Percentiles rank a stretch among this genome's conserved stretches.
Conservation (phyloP, 495 filamentous ascomycete genomes). For the Aspergillus wentii region DNA sequence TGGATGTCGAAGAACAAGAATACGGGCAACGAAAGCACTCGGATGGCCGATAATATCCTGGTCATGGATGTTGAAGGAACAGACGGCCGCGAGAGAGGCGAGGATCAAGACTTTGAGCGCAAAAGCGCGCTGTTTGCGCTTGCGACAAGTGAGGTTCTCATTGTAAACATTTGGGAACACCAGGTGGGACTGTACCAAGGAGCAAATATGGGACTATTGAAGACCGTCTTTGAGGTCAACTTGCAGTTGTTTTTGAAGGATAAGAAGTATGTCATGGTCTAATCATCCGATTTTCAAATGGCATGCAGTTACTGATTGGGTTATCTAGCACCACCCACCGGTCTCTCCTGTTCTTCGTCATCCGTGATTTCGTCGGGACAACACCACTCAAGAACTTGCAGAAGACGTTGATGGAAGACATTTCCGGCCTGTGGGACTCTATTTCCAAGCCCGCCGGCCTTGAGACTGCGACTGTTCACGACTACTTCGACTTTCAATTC, state of each 20-base stretch:
- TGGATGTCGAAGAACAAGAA: constrained; percentile 97
- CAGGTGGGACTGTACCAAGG: constrained; percentile 97
- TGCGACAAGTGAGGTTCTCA: constrained; percentile 95
- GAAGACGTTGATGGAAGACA: constrained; percentile 83
- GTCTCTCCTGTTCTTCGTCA: constrained; percentile 96
- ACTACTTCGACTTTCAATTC: constrained; percentile 98
- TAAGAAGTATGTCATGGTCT: constrained; percentile 59
- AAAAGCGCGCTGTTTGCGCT: constrained; percentile 96
- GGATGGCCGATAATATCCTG: constrained; percentile 94
- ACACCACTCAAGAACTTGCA: constrained; percentile 86
- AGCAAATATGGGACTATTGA: constrained; percentile 95
- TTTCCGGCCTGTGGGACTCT: constrained; percentile 85
- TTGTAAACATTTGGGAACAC: constrained; percentile 99
- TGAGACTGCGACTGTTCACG: constrained; percentile 83
- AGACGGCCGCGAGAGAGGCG: constrained; percentile 91
- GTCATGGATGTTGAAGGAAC: constrained; percentile 99
- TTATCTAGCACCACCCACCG: constrained; percentile 70
- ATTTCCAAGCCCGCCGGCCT: constrained; percentile 86
- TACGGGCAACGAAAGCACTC: constrained; percentile 28
- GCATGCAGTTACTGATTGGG: constrained; percentile 27
- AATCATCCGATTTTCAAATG: neutral
- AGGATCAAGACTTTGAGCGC: constrained; percentile 98
- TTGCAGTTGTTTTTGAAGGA: constrained; percentile 94
- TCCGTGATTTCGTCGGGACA: constrained; percentile 88
- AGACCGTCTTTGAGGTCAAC: constrained; percentile 99